phyloP scores from a whole-genome alignment of 352 stramenopile species.

The Pythium folliculosum region DNA sequence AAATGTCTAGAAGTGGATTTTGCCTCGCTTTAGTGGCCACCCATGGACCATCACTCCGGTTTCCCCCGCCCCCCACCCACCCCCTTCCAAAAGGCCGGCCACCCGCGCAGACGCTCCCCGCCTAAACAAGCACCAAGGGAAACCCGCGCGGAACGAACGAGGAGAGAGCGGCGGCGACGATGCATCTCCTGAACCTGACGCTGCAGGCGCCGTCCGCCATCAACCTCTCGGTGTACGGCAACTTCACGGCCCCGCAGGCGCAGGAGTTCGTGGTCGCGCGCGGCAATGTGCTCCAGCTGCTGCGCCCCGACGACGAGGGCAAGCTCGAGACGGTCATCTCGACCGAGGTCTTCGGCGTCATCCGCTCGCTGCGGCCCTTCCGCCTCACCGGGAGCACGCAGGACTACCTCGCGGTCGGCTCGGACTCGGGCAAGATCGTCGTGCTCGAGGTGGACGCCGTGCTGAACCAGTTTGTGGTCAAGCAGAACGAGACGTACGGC shows the following conservation, averaged over 20 bases:
- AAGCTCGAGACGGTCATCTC: slow-evolving; percentile 80
- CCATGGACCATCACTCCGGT: slow-evolving; percentile 26
- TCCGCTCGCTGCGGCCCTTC: slow-evolving; percentile 93
- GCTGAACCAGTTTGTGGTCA: slow-evolving; percentile 71
- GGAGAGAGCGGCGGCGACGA: slow-evolving; percentile 20
- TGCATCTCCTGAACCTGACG: slow-evolving; percentile 90
- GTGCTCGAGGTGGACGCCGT: slow-evolving; percentile 94
- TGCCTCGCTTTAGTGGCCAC: neutral
- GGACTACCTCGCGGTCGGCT: slow-evolving; percentile 96
- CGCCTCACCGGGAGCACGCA: slow-evolving; percentile 83
- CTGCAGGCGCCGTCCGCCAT: slow-evolving; percentile 83
- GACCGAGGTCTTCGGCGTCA: slow-evolving; percentile 89
- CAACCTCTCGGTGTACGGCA: slow-evolving; percentile 87
- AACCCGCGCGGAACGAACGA: slow-evolving; percentile 1
- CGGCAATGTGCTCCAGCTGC: slow-evolving; percentile 94
- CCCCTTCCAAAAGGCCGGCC: slow-evolving; percentile 18
- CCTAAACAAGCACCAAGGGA: slow-evolving; percentile 5
- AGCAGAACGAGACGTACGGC: slow-evolving; percentile 95
- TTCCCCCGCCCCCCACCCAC: slow-evolving; percentile 4
- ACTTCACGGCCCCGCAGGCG: slow-evolving; percentile 89
- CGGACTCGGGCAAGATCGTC: slow-evolving; percentile 95
- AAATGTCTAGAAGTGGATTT: neutral
- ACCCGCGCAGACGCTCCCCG: slow-evolving; percentile 6
- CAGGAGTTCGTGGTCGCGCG: slow-evolving; percentile 95
- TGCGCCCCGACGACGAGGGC: slow-evolving; percentile 77